Conservation (phyloP, 768 basidiomycete genomes). For the Rhodotorula taiwanensis region DNA sequence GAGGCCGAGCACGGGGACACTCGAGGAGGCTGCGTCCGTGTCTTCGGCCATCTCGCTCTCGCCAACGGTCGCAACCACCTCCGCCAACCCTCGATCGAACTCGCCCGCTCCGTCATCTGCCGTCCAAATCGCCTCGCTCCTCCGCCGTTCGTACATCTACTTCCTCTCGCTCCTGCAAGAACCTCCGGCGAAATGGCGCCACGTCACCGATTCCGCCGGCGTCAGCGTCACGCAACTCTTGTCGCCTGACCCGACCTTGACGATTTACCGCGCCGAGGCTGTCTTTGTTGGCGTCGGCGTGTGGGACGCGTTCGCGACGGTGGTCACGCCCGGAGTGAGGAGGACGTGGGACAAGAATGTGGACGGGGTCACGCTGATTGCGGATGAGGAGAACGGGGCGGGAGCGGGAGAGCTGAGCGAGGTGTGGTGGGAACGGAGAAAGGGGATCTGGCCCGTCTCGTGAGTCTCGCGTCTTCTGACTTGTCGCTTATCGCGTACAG, state of each 20-base stretch:
- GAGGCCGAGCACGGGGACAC: not conserved
- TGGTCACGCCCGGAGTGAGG: slow-evolving; percentile 77
- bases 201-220: slow-evolving; percentile 60
- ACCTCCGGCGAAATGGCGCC: slow-evolving; percentile 93
- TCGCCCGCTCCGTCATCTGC: slow-evolving; percentile 7
- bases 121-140: slow-evolving; percentile 63
- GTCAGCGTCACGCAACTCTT: slow-evolving; percentile 92
- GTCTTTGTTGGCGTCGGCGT: slow-evolving; percentile 92
- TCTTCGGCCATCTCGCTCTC: not conserved
- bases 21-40: not conserved
- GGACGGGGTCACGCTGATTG: slow-evolving; percentile 76
- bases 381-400: slow-evolving; percentile 73
- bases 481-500: too few relatives aligned
- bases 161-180: slow-evolving; percentile 95
- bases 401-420: slow-evolving; percentile 52
- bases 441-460: slow-evolving; percentile 89
- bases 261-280: slow-evolving; percentile 92
- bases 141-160: slow-evolving; percentile 91
- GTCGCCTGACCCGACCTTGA: slow-evolving; percentile 91
- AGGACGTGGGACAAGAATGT: slow-evolving; percentile 78
- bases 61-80: not conserved
- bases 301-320: slow-evolving; percentile 86
- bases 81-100: too few relatives aligned
- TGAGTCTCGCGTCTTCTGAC: slow-evolving; percentile 48
- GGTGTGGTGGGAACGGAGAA: slow-evolving; percentile 47